These are phyloP conservation scores for Apiospora phragmitis DNA, from an alignment of 2,329 filamentous ascomycete species.

Conservation along the genomic window DNA sequence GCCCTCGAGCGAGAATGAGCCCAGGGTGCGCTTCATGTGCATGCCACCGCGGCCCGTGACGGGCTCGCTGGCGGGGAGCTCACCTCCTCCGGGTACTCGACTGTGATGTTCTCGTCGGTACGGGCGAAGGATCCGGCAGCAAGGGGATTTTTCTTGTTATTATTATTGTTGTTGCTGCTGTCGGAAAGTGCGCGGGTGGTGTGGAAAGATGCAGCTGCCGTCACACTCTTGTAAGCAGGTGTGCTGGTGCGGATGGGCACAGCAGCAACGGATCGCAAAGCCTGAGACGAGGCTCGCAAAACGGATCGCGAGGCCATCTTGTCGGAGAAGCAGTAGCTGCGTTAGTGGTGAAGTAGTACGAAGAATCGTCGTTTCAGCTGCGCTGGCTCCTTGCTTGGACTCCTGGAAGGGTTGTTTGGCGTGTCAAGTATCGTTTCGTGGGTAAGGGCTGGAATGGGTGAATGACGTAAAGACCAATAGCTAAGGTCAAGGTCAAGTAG, in stretches of 20 bases:
- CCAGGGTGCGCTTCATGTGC: conserved; percentile 82
- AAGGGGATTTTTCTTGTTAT: background rate
- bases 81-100: conserved; percentile 76
- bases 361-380: background rate
- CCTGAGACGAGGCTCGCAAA: conserved; percentile 22
- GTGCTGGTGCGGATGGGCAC: background rate
- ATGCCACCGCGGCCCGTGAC: conserved; percentile 76
- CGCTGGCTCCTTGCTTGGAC: background rate
- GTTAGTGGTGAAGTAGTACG: background rate
- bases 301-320: conserved; percentile 24
- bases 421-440: background rate
- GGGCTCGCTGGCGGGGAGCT: conserved; percentile 70
- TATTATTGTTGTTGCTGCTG: background rate
- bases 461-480: background rate
- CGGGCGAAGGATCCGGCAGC: conserved; percentile 69
- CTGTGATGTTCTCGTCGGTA: conserved; percentile 75
- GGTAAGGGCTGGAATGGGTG: background rate
- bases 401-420: background rate
- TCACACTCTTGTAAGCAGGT: background rate
- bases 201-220: background rate
- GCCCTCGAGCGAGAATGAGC: conserved; percentile 82
- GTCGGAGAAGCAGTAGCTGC: background rate
- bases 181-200: background rate
- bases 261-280: background rate
- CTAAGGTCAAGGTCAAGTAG: background rate